Base-by-base conservation (phyloP, 768 basidiomycete species). In the Leccinellum rugosiceps region DNA sequence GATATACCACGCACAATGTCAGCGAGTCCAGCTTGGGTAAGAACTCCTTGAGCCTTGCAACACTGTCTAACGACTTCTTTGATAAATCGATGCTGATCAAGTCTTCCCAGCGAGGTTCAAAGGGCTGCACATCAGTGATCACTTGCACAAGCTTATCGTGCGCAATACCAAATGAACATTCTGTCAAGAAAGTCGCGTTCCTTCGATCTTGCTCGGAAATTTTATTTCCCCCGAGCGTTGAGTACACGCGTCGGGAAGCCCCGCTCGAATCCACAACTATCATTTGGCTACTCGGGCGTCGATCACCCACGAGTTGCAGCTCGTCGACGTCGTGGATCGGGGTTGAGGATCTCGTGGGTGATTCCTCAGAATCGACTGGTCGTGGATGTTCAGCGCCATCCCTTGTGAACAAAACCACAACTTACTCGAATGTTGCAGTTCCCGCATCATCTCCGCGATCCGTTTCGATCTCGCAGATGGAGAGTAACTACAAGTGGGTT, bases 91-190 rank as follows among this genome's bases (percentile, higher is more conserved):
- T 86, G 25, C 76, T 72, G 55, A 66, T 77, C 58, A 99, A 74
- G 41, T 82, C 78, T 65, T 98, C 95, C 97, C 97, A 99, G 68
- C 92, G 81, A 23, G 95, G 94, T 67, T 94, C 92, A 72, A 91
- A 97, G 19, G 95, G 94, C 68, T 94, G 88, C 13, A 94, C 85
- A 65, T 98, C 94, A 44, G 95, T 98, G 67, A 99, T 92, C 65
- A 92, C 86, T 70, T 91, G 84, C 2, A 98, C 88, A 6, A 99
- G 82, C 46, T 84, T 83, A 69, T 98, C 96, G 65, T 92, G 92
- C n/a, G 94, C 83, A 45, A 98, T 86, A 15, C 84, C 93, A 69
- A 99, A 99, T 43, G 95, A 98, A 68, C 95, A 98, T 68, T 98
- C 95, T 11, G 96, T 98, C 61, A 98, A 77, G 76, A 88, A 96